These are phyloP conservation scores for Lagerstroemia speciosa DNA, from an alignment of 345 rosid genomes.

Conservation along the genomic window DNA sequence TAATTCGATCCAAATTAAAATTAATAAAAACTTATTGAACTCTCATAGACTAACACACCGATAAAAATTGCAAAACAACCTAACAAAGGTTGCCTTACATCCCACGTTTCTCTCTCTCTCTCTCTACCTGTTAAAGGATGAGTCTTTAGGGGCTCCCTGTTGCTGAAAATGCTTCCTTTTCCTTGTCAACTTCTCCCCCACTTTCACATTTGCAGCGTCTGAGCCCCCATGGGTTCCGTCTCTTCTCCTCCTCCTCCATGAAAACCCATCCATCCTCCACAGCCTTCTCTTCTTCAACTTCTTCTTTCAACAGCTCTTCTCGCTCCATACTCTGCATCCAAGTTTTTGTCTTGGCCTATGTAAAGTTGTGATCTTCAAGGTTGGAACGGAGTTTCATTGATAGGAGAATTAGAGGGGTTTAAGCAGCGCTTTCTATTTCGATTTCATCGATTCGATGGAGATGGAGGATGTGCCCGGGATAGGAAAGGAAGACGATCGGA, in stretches of 20 bases:
- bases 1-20: too few relatives aligned
- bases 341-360: background rate
- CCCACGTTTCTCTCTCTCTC: conserved; percentile 49
- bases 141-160: conserved; percentile 26
- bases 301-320: background rate
- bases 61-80: conserved; percentile 20
- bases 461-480: conserved; percentile 37
- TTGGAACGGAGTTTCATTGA: background rate
- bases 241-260: conserved; percentile 1
- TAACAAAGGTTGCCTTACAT: conserved; percentile 39
- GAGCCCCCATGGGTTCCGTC: conserved; percentile 27
- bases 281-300: background rate
- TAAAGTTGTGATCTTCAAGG: background rate
- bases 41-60: too few relatives aligned
- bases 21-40: too few relatives aligned
- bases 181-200: conserved; percentile 12
- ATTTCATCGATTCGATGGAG: background rate
- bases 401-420: background rate
- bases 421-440: background rate
- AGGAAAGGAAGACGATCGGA: conserved; percentile 49
- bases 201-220: conserved; percentile 26
- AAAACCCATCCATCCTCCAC: too few relatives aligned
- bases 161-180: conserved; percentile 9
- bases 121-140: conserved; percentile 10
- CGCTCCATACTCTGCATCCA: background rate